Evolutionary conservation across 2,329 filamentous ascomycete species (phyloP), one percentile per base, ranked within the genome.

Genomic region (Ophiostoma australiae): DNA sequence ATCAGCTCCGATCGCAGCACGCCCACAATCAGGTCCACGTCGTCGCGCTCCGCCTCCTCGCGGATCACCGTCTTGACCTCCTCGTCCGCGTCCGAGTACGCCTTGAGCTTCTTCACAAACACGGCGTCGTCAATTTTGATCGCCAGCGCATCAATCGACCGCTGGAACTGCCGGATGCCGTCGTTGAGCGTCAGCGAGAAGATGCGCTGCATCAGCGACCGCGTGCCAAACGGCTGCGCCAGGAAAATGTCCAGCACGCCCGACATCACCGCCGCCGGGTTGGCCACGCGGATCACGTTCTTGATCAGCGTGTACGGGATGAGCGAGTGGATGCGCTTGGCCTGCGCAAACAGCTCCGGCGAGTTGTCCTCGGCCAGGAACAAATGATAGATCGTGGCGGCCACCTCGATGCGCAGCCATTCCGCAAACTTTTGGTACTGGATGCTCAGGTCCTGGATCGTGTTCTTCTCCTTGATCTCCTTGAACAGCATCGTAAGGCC

Each of bases 311-410:
- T 91, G 78, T 99, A 99, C 0, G 95, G 95, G 65, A 99, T 91
- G 71, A 98, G 86, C 0, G 94, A 97, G 78, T 99, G 95, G 69
- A 98, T 97, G 73, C 92, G 89, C 81, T 94, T 97, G 4, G 91
- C 90, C 80, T 99, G 95, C 0, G 93, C 93, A 79, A 98, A 98
- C 39, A 99, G 81, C 78, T 99, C 95, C 0, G 95, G 94, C 0
- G 94, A 97, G 80, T 99, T 99, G 81, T 99, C 95, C 79, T 99
- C 95, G 6, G 95, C 95, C 65, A 99, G 85, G 84, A 99, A 99
- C 44, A 99, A 84, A 79, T 99, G 95, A 78, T 99, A 99, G 72
- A 98, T 89, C 31, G 95, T 97, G 58, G 95, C 95, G 33, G 95
- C 95, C 68, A 99, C 90, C 81, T 99, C 95, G 77, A 99, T 99